Evolutionary conservation across 495 filamentous ascomycete genomes (phyloP).

Genomic region (Lophiotrema nucula): DNA sequence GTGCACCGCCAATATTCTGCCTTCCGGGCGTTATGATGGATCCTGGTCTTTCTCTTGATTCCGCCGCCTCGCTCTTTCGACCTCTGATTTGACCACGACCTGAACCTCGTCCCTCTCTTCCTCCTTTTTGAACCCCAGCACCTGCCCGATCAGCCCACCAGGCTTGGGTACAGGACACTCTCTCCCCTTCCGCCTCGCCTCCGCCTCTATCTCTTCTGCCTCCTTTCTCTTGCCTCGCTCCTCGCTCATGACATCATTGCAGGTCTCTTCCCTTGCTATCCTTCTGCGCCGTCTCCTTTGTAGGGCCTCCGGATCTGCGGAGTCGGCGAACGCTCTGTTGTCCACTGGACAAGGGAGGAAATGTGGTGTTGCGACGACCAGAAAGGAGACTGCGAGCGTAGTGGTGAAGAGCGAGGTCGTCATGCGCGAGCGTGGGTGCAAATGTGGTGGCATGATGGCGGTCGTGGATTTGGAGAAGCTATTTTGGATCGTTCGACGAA

Average conservation of each 20-base stretch:
- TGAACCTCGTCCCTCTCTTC: neutral
- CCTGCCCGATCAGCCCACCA: slow-evolving; percentile 66
- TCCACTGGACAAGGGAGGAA: slow-evolving; percentile 84
- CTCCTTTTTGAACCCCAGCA: slow-evolving; percentile 64
- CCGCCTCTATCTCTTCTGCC: slow-evolving; percentile 4
- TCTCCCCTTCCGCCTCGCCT: slow-evolving; percentile 41
- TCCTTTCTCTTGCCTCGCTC: slow-evolving; percentile 7
- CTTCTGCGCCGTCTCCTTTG: slow-evolving; percentile 29
- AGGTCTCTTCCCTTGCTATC: slow-evolving; percentile 23
- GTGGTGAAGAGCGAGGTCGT: slow-evolving; percentile 91
- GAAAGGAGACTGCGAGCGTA: slow-evolving; percentile 86
- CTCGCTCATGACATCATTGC: slow-evolving; percentile 25
- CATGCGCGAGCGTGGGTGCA: slow-evolving; percentile 87
- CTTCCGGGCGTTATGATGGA: too few relatives aligned
- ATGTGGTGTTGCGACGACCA: slow-evolving; percentile 89
- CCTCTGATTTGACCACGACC: neutral
- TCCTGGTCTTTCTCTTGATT: too few relatives aligned
- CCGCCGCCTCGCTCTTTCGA: neutral
- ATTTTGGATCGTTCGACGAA: neutral
- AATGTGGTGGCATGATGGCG: slow-evolving; percentile 74
- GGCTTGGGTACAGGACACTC: slow-evolving; percentile 87
- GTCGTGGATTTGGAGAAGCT: neutral
- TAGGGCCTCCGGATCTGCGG: slow-evolving; percentile 66
- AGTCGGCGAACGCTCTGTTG: slow-evolving; percentile 60
- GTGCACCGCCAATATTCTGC: too few relatives aligned